Percentiles rank a stretch among this genome's conserved stretches.
Evolutionary conservation across 768 basidiomycete genomes (phyloP).

Genomic region (Kwoniella dejecticola): DNA sequence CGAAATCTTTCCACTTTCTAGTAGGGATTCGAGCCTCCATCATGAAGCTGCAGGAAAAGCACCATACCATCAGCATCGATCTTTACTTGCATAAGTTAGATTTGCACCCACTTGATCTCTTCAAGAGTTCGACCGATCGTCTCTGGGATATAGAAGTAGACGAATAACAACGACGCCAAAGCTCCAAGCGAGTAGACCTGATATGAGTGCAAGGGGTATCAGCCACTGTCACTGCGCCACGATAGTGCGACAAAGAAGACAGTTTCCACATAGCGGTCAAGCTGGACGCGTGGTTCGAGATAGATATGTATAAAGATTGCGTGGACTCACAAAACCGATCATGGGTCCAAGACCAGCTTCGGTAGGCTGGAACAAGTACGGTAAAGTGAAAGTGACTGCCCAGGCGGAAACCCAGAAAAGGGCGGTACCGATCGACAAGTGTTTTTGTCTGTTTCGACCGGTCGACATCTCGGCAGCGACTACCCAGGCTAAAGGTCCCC

Average conservation of each 20-base stretch:
- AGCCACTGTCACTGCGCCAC: no score
- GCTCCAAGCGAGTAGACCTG: constrained; percentile 42
- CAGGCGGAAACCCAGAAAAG: constrained; percentile 56
- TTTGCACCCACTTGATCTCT: constrained; percentile 41
- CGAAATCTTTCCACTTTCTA: constrained; percentile 44
- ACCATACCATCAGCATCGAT: neutral
- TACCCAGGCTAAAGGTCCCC: constrained; percentile 52
- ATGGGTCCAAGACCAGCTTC: constrained; percentile 48
- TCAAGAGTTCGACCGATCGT: constrained; percentile 46
- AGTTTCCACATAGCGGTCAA: no score
- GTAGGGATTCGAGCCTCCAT: constrained; percentile 48
- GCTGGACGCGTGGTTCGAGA: no score
- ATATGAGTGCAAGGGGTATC: no score
- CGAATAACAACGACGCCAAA: constrained; percentile 40
- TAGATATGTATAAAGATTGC: neutral
- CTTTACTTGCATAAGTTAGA: neutral
- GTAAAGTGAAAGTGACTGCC: constrained; percentile 55
- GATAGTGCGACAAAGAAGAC: neutral
- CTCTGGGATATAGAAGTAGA: constrained; percentile 53
- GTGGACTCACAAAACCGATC: constrained; percentile 50
- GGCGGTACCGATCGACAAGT: constrained; percentile 54
- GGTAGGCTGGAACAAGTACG: constrained; percentile 50
- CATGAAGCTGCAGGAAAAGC: constrained; percentile 34
- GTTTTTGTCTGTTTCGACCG: constrained; percentile 51
- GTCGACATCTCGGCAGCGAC: constrained; percentile 37